phyloP scores from a whole-genome alignment of 2,329 filamentous ascomycete genomes.

The Orbilia blumenaviensis region DNA sequence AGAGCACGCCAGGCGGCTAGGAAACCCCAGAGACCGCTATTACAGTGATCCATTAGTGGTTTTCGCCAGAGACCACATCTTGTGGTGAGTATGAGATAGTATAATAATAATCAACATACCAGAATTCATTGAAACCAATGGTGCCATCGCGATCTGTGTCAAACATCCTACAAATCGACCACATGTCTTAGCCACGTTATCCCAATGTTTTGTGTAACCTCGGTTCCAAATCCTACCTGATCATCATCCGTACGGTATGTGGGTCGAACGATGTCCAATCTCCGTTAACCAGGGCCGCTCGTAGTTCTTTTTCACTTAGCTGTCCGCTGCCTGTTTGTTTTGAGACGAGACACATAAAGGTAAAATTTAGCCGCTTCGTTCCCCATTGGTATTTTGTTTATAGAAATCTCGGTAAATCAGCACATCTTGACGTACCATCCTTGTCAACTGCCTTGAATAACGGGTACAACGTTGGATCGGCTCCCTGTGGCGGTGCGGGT shows the following conservation, averaged over 20 bases:
- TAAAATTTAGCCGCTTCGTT: background rate
- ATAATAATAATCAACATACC: slow-evolving; percentile 61
- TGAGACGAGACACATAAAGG: background rate
- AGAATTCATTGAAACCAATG: slow-evolving; percentile 95
- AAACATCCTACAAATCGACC: slow-evolving; percentile 76
- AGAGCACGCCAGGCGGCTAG: slow-evolving; percentile 91
- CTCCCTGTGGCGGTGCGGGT: slow-evolving; percentile 67
- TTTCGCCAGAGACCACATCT: background rate
- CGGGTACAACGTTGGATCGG: slow-evolving; percentile 79
- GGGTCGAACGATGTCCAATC: slow-evolving; percentile 94
- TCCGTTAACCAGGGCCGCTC: slow-evolving; percentile 90
- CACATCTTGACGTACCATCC: slow-evolving; percentile 67
- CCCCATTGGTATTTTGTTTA: background rate
- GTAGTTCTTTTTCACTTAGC: slow-evolving; percentile 85
- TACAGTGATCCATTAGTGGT: background rate
- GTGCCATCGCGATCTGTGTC: slow-evolving; percentile 87
- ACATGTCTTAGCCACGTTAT: slow-evolving; percentile 8
- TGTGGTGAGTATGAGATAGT: background rate
- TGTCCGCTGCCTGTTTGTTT: slow-evolving; percentile 73
- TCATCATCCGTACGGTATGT: slow-evolving; percentile 98
- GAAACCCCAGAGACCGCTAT: slow-evolving; percentile 86
- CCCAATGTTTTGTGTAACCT: slow-evolving; percentile 19
- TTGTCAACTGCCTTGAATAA: slow-evolving; percentile 93
- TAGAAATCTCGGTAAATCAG: background rate
- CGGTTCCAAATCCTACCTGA: slow-evolving; percentile 63